Evolutionary conservation across 2,329 filamentous ascomycete genomes (phyloP), one percentile per base, ranked within the genome.

Genomic region (Pseudocercospora vitis): DNA sequence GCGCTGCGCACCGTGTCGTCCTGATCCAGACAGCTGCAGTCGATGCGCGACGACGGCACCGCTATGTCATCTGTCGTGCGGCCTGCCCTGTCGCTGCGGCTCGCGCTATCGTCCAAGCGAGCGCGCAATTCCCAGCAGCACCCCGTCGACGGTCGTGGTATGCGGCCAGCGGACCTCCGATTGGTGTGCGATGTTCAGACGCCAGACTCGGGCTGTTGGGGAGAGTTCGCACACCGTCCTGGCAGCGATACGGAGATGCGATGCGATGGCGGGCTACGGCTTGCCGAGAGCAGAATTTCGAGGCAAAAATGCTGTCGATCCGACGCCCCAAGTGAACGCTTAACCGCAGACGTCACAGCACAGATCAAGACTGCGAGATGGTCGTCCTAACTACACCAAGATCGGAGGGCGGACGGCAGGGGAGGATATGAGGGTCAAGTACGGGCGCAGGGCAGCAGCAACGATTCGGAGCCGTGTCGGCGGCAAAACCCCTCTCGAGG

Each of bases 31-130:
- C 32, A 47, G 55, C 52, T 57, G 51, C 48, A 44, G 48, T 24
- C 32, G 47, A 47, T 50, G 47, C 48, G 50, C 53, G 40, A 52
- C 42, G 40, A 28, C 47, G 23, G 37, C 40, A 48, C 24, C 29
- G 48, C 53, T 61, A 60, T 60, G 56, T 60, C 58, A 60, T 58
- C 44, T 53, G 55, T 37, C 48, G 50, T 45, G 44, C 45, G 50
- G 29, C 50, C 40, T 46, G 14, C 12, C 28, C 52, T 44, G 48
- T 55, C 45, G 52, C 47, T 21, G 37, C 37, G 37, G 37, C 37
- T 29, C 6, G 28, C 6, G 12, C 28, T 26, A 42, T 42, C 14
- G 37, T 42, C 19, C 37, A 42, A 42, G 37, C 37, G 19, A n/a
- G 37, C 37, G 37, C 37, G 12, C 37, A 42, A 26, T 42, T 12